A percentile compares a stretch with the other conserved stretches of the same genome.
Evolutionary conservation across 2,329 filamentous ascomycete genomes (phyloP).

Genomic region (Fonsecaea pugnacius): DNA sequence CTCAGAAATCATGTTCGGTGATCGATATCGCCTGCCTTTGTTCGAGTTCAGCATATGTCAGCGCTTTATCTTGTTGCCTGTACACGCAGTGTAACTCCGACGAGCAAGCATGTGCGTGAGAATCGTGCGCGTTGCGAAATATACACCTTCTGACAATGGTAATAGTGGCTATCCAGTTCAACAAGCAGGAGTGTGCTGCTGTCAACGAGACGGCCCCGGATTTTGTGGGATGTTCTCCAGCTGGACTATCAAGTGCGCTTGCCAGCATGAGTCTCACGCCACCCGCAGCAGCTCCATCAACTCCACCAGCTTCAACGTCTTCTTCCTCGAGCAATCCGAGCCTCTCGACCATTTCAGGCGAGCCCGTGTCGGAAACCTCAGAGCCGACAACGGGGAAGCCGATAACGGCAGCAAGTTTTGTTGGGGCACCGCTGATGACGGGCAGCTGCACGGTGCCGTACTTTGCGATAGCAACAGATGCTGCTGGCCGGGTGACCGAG

Average conservation of each 20-base stretch:
- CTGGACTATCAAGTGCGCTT: conserved; percentile 28
- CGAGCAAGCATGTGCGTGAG: conserved; percentile 36
- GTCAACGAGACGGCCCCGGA: conserved; percentile 38
- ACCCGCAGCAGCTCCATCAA: conserved; percentile 16
- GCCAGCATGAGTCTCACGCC: conserved; percentile 26
- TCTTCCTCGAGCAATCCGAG: conserved; percentile 23
- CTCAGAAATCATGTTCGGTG: conserved; percentile 34
- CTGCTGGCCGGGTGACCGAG: conserved; percentile 24
- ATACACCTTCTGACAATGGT: conserved; percentile 2
- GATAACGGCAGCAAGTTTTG: conserved; percentile 30
- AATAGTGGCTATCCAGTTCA: conserved; percentile 38
- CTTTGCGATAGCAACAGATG: conserved; percentile 34
- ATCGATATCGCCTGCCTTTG: conserved; percentile 39
- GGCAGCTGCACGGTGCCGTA: conserved; percentile 37
- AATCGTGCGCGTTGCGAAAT: background rate
- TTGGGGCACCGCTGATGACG: conserved; percentile 35
- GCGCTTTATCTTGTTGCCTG: conserved; percentile 38
- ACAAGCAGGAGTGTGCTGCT: conserved; percentile 36
- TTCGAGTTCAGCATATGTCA: conserved; percentile 34
- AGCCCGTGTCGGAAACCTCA: conserved; percentile 23
- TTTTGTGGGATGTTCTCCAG: conserved; percentile 39
- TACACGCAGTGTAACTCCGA: conserved; percentile 31
- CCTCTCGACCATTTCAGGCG: conserved; percentile 31
- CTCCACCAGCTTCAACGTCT: conserved; percentile 12
- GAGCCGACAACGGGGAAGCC: conserved; percentile 21